These are phyloP conservation scores for Articulospora tetracladia DNA, from an alignment of 495 filamentous ascomycete genomes.

Conservation along the genomic window DNA sequence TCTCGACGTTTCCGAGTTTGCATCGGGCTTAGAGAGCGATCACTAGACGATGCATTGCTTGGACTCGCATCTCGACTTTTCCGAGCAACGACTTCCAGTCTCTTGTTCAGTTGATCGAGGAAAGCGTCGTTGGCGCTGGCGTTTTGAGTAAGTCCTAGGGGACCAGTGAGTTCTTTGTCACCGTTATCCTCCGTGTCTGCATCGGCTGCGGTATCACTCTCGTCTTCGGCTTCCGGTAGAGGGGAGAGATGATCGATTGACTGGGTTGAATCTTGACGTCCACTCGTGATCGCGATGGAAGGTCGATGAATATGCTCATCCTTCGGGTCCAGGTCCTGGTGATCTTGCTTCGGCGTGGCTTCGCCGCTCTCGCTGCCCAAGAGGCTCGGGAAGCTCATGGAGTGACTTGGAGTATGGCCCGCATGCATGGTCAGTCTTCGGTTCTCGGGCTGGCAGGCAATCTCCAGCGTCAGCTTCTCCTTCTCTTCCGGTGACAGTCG, in stretches of 20 bases:
- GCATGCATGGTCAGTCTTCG: conserved; percentile 27
- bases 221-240: background rate
- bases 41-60: conserved; percentile 4
- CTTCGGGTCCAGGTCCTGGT: background rate
- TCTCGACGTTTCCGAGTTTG: background rate
- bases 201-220: background rate
- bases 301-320: background rate
- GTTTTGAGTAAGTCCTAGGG: conserved; percentile 19
- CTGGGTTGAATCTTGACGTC: background rate
- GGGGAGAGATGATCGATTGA: background rate
- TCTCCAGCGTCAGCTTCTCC: conserved; percentile 14
- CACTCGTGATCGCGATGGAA: background rate
- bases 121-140: conserved; percentile 17
- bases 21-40: background rate
- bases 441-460: conserved; percentile 17
- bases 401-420: conserved; percentile 29
- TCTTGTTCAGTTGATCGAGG: conserved; percentile 17
- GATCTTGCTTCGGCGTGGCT: conserved; percentile 22
- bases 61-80: conserved; percentile 16
- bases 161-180: conserved; percentile 22
- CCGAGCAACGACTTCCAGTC: conserved; percentile 22
- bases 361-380: conserved; percentile 14
- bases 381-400: conserved; percentile 16
- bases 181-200: conserved; percentile 13
- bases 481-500: background rate